Base-by-base conservation (phyloP, 2,329 filamentous ascomycete species). In the Colletotrichum truncatum region DNA sequence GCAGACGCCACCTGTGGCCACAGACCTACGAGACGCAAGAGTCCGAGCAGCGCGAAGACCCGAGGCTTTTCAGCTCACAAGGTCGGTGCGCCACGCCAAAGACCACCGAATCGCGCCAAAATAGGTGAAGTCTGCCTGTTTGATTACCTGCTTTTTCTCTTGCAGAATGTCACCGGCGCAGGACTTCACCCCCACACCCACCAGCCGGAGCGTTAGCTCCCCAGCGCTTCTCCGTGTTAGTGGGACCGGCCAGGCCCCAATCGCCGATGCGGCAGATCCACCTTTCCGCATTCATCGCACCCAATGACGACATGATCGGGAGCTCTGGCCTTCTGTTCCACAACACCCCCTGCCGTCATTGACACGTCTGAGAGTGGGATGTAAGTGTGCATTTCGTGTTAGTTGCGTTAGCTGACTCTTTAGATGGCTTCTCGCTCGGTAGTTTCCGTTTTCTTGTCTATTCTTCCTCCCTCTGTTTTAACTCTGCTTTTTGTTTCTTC, bases 291-390 rank as follows among this genome's bases (percentile, higher is more conserved):
- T 66, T 51, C 58, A 52, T 43, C n/a, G 43, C 36, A 34, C 25
- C 36, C 21, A 51, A 66, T 66, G 63, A 66, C 63, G 63, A 66
- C 49, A 66, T 63, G 34, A 45, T 36, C 21, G 38, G 57, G 30
- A 66, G 63, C 57, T 66, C 43, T 66, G 57, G 63, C 58, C 57
- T 21, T 26, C 30, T 21, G 18, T 36, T n/a, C 34, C 28, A 28
- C 28, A 34, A 39, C 16, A 21, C 23, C 21, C 62, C 57, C 43
- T 63, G 48, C 43, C 63, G 63, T 66, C 63, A 66, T 66, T 51
- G 49, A 63, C 57, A 63, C 63, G 57, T 63, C 57, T 43, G 32
- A 18, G 36, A 32, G 39, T 46, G 49, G 57, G 49, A 55, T 56
- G 56, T n/a, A 21, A 18, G 41, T 54, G 30, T 18, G 28, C 14